These are phyloP conservation scores for Silene latifolia DNA, from an alignment of 148 eudicot genomes.

Conservation along the genomic window DNA sequence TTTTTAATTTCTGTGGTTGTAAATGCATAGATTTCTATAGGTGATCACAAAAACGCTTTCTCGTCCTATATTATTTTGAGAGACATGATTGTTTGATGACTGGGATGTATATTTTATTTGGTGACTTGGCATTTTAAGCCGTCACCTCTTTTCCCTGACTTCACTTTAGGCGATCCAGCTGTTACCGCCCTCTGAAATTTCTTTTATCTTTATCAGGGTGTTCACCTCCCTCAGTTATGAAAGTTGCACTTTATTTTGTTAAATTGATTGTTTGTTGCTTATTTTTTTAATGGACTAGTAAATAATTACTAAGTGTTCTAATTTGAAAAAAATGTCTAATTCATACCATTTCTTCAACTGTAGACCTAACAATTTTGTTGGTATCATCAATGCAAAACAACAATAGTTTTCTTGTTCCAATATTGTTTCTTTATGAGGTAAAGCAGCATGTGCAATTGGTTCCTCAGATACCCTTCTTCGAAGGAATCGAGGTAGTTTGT, in stretches of 20 bases:
- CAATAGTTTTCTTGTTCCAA: neutral
- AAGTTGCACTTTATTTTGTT: neutral
- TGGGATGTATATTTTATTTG: neutral
- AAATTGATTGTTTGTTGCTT: neutral
- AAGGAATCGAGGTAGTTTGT: too few species aligned
- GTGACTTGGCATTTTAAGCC: neutral
- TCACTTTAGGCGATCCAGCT: too few species aligned
- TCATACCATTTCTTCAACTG: neutral
- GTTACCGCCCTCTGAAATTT: too few species aligned
- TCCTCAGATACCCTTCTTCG: neutral
- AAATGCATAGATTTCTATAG: neutral
- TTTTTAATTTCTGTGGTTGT: neutral
- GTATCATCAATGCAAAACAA: neutral
- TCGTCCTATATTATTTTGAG: neutral
- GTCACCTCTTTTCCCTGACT: too few species aligned
- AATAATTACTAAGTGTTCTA: neutral
- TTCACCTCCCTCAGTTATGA: too few species aligned
- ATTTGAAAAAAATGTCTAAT: too few species aligned
- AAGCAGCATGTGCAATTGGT: neutral
- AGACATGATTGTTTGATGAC: neutral
- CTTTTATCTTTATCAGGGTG: too few species aligned
- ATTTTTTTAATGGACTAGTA: neutral
- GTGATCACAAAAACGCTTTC: neutral
- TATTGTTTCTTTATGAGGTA: neutral
- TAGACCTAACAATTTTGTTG: neutral